Evolutionary conservation across 805 yeast genomes (phyloP), one percentile per base, ranked within the genome.

Genomic region (Candida xyloterini): DNA sequence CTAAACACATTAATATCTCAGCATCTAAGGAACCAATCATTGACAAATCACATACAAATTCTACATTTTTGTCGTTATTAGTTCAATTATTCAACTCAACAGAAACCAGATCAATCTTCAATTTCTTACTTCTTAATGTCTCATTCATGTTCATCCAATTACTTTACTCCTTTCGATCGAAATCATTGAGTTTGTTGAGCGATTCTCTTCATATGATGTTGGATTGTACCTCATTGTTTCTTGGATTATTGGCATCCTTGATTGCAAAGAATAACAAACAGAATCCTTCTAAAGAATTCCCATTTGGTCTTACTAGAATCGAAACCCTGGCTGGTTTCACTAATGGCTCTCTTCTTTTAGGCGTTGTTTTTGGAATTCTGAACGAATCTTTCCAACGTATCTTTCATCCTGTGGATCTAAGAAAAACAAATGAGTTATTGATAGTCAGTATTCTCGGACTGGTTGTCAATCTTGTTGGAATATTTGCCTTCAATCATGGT

Each of bases 121-220:
- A 87, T 42, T 93, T 91, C 54, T 65, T 93, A 33, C 62, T 91
- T 47, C 71, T 93, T 44, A 93, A 93, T 62, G 79, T 95, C 10
- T 76, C 93, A 2, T 93, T 93, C 65, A 93, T 93, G 99, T 78
- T 93, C 54, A 81, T 93, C 28, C 99, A 93, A 65, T 71, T 93
- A 48, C 65, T 93, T 8, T 93, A 93, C 60, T 90, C 98, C 0
- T 84, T 93, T 64, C 73, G 95, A 46, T 89, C 98, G 1, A 90
- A 86, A 56, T 91, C 98, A 0, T 67, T 93, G 32, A 97, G 99
- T 9, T 68, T 93, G 16, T 62, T 93, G 37, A 88, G 96, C 14
- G 99, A 93, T 57, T 88, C 96, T 1, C 71, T 93, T 37, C 99
- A 93, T 62, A 93, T 93, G 99, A 84, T 95, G 2, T 70, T 93